A percentile compares a stretch with the other conserved stretches of the same genome.
Evolutionary conservation across 2,329 filamentous ascomycete species (phyloP).

Genomic region (Fusarium compactum): DNA sequence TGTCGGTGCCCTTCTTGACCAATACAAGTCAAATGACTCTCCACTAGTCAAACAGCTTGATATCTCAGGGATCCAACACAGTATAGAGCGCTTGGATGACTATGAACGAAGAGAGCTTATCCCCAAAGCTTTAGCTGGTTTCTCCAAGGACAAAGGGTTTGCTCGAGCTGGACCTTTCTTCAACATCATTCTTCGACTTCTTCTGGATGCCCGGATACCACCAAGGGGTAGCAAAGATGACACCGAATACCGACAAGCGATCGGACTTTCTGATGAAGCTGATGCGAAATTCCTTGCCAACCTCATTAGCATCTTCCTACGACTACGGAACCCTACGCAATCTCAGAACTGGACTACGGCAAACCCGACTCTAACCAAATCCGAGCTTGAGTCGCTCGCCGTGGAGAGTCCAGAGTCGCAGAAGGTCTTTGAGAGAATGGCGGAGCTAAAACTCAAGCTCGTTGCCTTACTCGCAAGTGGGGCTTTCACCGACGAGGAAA

Average conservation of each 20-base stretch:
- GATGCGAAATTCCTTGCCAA: conserved; percentile 81
- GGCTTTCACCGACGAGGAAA: conserved; percentile 84
- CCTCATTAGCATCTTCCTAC: conserved; percentile 82
- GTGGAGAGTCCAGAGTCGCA: conserved; percentile 69
- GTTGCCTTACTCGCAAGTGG: conserved; percentile 83
- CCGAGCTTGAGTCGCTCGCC: conserved; percentile 50
- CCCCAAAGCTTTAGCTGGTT: conserved; percentile 60
- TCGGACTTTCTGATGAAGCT: conserved; percentile 73
- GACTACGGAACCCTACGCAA: conserved; percentile 50
- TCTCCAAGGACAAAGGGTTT: conserved; percentile 49
- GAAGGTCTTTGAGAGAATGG: conserved; percentile 60
- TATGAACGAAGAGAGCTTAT: conserved; percentile 78
- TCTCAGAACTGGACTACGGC: conserved; percentile 48
- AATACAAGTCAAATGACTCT: conserved; percentile 83
- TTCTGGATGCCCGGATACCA: conserved; percentile 79
- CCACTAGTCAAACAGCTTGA: conserved; percentile 88
- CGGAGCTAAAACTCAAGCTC: conserved; percentile 66
- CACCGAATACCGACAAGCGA: conserved; percentile 69
- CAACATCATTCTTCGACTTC: conserved; percentile 81
- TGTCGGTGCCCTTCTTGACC: conserved; percentile 84
- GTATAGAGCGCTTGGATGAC: conserved; percentile 64
- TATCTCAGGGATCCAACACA: conserved; percentile 89
- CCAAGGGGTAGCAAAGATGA: conserved; percentile 84
- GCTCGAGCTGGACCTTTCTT: conserved; percentile 72
- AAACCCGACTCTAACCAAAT: conserved; percentile 51